Evolutionary conservation across 1,284 basidiomycete species (phyloP).

Genomic region (Gomphus sp.): DNA sequence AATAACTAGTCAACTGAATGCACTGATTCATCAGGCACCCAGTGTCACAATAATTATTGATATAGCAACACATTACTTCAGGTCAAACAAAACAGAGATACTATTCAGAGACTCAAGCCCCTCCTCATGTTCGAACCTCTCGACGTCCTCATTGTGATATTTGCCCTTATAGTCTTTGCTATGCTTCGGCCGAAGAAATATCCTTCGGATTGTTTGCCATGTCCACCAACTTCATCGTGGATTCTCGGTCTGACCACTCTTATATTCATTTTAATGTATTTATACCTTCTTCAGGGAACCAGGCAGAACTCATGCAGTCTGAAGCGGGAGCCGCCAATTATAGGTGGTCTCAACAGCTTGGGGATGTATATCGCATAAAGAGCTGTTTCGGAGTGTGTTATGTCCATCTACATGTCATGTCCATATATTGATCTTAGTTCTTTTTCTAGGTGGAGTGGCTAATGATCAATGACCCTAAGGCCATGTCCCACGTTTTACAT

Average conservation of each 20-base stretch:
- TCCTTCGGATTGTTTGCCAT: neutral
- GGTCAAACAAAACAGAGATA: no score
- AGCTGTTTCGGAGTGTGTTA: neutral
- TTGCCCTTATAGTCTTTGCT: no score
- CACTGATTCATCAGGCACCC: no score
- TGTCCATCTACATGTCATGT: neutral
- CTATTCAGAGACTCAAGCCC: no score
- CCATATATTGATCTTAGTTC: neutral
- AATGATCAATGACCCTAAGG: slow-evolving; percentile 2
- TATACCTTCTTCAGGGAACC: neutral
- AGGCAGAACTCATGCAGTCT: neutral
- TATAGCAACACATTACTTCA: no score
- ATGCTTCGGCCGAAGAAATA: neutral
- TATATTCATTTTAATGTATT: no score
- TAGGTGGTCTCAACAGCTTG: neutral
- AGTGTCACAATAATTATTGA: no score
- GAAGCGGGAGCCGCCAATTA: neutral
- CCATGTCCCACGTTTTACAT: neutral
- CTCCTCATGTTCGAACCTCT: neutral
- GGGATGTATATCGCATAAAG: neutral
- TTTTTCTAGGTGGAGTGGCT: neutral
- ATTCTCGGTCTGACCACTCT: neutral
- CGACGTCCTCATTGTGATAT: neutral
- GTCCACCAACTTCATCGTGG: neutral
- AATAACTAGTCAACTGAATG: no score